Percentiles rank a stretch among this genome's conserved stretches.
Conservation (phyloP, 495 filamentous ascomycete genomes). For the Trichoderma erinaceum region DNA sequence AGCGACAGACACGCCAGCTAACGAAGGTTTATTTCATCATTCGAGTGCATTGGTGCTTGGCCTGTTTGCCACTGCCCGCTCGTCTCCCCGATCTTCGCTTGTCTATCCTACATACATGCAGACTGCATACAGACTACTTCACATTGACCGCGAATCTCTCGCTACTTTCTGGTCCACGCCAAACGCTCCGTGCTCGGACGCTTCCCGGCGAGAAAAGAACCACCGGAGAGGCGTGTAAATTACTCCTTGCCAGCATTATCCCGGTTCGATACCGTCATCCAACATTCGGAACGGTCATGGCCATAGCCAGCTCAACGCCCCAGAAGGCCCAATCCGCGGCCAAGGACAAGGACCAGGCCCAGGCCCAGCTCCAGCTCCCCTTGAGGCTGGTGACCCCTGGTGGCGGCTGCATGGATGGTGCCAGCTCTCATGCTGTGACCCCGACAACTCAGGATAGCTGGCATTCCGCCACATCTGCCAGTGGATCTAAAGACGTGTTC, state of each 20-base stretch:
- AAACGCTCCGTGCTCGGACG: no score
- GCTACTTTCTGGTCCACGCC: background rate
- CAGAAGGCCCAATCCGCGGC: background rate
- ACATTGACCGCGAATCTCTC: background rate
- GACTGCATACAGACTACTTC: background rate
- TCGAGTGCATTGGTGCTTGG: background rate
- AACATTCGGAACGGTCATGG: background rate
- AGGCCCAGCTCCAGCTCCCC: background rate
- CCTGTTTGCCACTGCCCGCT: background rate
- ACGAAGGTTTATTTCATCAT: background rate
- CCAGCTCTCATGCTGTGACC: background rate
- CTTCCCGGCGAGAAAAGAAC: background rate
- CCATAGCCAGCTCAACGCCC: slow-evolving; percentile 1
- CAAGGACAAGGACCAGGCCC: background rate
- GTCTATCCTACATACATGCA: background rate
- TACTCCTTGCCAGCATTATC: background rate
- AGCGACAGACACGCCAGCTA: slow-evolving; percentile 2
- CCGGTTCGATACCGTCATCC: background rate
- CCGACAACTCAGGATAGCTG: background rate
- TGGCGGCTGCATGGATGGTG: background rate
- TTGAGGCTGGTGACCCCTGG: background rate
- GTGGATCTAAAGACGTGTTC: background rate
- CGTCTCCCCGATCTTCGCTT: background rate
- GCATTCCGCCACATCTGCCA: background rate
- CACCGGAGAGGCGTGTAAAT: background rate